Base-by-base conservation (phyloP, 345 rosid species). In the Moringa oleifera region DNA sequence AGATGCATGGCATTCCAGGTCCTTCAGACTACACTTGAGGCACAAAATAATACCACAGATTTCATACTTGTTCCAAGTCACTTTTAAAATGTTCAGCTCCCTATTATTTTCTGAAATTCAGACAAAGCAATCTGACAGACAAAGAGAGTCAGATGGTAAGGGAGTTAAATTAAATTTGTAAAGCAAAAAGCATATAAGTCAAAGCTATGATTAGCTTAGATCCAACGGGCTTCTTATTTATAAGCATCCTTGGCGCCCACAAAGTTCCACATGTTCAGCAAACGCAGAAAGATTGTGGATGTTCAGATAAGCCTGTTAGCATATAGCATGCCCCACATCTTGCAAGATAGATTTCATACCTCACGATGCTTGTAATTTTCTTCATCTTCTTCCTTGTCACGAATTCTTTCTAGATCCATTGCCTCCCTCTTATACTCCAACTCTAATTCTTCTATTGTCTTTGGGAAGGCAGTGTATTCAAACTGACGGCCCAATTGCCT, bases 361-460 rank as follows among this genome's bases (percentile, higher is more conserved):
- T 91, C 97, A 15, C 95, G 87, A 67, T 94, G 97, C 75, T 87
- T 94, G 79, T 58, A 81, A 79, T 88, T 94, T 78, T 94, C 97
- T 70, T 87, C 97, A 51, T 88, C 96, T 80, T 87, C 97, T 80
- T 94, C 96, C 74, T 89, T 91, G 57, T 85, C 87, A 20, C 83
- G 88, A 72, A 86, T 81, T 77, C 79, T 84, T 69, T 68, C 82
- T 57, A 94, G 93, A 66, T 88, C 93, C 77, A 71, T 73, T 52
- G 83, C 88, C 70, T 84, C 99, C 68, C 83, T 83, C 58, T 81
- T 87, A 77, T 77, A 84, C 67, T 91, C 91, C 83, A 81, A 51
- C 74, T 91, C 99, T 69, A 94, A 73, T 53, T 88, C 96, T 66
- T 89, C 96, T 64, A 85, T 71, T 4, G 87, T 81, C 77, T 80